Percentiles rank a stretch among this genome's conserved stretches.
Evolutionary conservation across 192 early-diverging fungal genomes (phyloP).

Genomic region (Coemansia pectinata): DNA sequence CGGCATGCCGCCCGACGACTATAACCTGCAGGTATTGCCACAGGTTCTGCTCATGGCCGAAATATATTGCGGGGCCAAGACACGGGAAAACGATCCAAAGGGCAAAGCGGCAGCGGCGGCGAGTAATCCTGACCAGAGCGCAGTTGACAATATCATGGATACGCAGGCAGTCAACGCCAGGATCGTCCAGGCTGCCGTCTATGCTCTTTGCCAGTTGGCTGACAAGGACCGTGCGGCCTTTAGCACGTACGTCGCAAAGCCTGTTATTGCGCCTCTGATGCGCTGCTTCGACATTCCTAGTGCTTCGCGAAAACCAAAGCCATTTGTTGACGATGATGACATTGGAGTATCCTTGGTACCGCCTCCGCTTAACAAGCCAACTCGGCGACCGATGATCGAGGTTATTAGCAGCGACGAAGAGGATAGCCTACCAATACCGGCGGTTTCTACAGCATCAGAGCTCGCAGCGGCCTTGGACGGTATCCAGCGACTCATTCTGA

Average conservation of each 20-base stretch:
- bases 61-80: background rate
- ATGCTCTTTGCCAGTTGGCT: conserved; percentile 21
- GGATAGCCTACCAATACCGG: background rate
- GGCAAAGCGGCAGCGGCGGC: background rate
- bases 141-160: conserved; percentile 12
- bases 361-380: background rate
- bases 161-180: conserved; percentile 9
- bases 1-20: background rate
- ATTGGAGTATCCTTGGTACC: background rate
- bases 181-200: conserved; percentile 19
- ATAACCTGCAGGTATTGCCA: conserved; percentile 18
- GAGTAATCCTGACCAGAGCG: background rate
- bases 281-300: conserved; percentile 29
- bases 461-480: conserved; percentile 50
- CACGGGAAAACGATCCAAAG: background rate
- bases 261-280: conserved; percentile 41
- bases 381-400: conserved; percentile 22
- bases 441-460: conserved; percentile 20
- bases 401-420: background rate
- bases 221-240: conserved; percentile 18
- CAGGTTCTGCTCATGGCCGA: conserved; percentile 23
- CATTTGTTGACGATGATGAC: too few relatives aligned
- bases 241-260: conserved; percentile 50
- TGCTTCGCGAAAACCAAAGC: background rate
- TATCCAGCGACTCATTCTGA: conserved; percentile 60